These are phyloP conservation scores for Metarhizium sp. DNA, from an alignment of 2,329 filamentous ascomycete species.

Conservation along the genomic window DNA sequence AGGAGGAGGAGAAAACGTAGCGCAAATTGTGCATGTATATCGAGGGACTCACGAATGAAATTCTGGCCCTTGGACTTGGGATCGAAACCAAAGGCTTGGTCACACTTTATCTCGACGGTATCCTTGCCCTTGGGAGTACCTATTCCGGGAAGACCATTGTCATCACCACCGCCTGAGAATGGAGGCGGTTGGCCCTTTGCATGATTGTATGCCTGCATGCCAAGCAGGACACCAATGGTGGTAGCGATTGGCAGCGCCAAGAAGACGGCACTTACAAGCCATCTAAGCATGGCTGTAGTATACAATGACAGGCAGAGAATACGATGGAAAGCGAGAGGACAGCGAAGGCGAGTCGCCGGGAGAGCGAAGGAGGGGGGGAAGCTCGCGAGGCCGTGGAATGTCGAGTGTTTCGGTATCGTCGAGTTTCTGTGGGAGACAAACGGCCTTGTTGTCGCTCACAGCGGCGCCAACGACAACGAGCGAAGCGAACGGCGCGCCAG, in stretches of 20 bases:
- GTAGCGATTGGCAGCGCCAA: conserved; percentile 39
- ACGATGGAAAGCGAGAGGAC: neutral
- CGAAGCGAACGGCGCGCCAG: conserved; percentile 6
- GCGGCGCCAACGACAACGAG: neutral
- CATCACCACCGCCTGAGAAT: conserved; percentile 22
- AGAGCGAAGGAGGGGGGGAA: too few species aligned
- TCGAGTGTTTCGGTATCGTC: neutral
- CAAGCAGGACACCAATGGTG: conserved; percentile 39
- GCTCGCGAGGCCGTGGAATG: neutral
- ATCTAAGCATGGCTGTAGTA: conserved; percentile 25
- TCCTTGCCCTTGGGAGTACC: conserved; percentile 19
- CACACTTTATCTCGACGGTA: conserved; percentile 28
- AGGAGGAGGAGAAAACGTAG: neutral
- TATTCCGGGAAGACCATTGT: conserved; percentile 5
- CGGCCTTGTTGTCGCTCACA: neutral
- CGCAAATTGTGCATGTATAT: neutral
- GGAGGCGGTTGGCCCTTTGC: conserved; percentile 34
- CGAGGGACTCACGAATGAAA: conserved; percentile 34
- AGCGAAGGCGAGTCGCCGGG: neutral
- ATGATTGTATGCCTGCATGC: conserved; percentile 33
- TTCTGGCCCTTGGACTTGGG: conserved; percentile 32
- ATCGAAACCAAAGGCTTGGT: conserved; percentile 34
- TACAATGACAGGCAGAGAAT: neutral
- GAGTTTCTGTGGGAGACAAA: neutral
- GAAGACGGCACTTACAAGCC: conserved; percentile 40